phyloP scores from a whole-genome alignment of 805 yeast species.

The Yarrowia sp. region DNA sequence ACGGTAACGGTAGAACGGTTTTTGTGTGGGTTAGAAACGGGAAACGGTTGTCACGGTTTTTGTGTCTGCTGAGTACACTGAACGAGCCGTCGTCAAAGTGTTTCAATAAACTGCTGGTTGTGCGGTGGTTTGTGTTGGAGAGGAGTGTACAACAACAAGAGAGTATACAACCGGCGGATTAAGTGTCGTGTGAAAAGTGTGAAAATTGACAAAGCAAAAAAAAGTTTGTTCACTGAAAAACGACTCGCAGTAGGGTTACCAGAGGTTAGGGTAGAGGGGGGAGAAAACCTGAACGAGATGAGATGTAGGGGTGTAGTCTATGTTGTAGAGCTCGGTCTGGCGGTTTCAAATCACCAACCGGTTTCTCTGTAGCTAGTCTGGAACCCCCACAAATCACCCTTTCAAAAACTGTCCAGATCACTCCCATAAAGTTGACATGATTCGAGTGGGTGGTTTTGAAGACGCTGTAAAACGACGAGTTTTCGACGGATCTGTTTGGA shows the following conservation, averaged over 20 bases:
- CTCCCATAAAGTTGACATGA: constrained; percentile 1
- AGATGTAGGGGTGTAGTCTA: too few relatives aligned
- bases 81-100: too few relatives aligned
- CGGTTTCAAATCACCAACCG: too few relatives aligned
- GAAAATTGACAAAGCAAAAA: constrained; percentile 32
- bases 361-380: background rate
- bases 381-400: background rate
- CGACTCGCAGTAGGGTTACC: constrained; percentile 38
- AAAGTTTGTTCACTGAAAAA: constrained; percentile 29
- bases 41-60: too few relatives aligned
- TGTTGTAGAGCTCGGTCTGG: too few relatives aligned
- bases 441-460: background rate
- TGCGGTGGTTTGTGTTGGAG: background rate
- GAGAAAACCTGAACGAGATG: too few relatives aligned
- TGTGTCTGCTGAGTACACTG: too few relatives aligned
- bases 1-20: too few relatives aligned
- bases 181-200: constrained; percentile 34
- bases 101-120: too few relatives aligned
- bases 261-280: constrained; percentile 2
- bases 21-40: constrained; percentile 1
- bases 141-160: background rate
- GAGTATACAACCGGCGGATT: background rate
- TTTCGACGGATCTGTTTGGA: background rate
- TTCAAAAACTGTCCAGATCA: background rate
- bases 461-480: too few relatives aligned